Base-by-base conservation (phyloP, 805 yeast genomes). In the Cyberlindnera galapagoensis region DNA sequence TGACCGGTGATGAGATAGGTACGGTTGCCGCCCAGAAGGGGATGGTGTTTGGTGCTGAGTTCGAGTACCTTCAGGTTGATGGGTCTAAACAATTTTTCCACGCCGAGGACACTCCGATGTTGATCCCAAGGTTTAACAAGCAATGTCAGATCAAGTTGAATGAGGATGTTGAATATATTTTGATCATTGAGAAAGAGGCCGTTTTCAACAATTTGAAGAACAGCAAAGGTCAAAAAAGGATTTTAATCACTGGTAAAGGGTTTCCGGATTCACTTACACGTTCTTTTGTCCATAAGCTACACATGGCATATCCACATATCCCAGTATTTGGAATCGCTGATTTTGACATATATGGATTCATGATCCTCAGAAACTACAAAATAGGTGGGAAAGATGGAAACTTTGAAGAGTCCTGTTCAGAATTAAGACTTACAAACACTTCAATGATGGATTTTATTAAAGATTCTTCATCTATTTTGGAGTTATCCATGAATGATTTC, bases 1-100 rank as follows among this genome's bases (percentile, higher is more conserved):
- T 67, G 7, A 45, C 63, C 0, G 52, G 62, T n/a, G 60, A 52
- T 24, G 47, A 55, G 4, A 44, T 80, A 4, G 66, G 67, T 6
- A 65, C 79, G 1, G 60, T 65, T 6, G 74, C 84, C 1, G 66
- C 79, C 1, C 83, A 72, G 44, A 80, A 80, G 47, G 85, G 87
- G 0, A 47, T 78, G 16, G 48, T 76, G 13, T 70, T 42, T 42
- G 72, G 72, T 0, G 48, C 57, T 30, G 17, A 62, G 6, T n/a
- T n/a, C 13, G 3, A 6, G n/a, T n/a, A n/a, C n/a, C n/a, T n/a
- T n/a, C n/a, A n/a, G n/a, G n/a, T n/a, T n/a, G n/a, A n/a, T n/a
- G n/a, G n/a, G n/a, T n/a, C n/a, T n/a, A n/a, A n/a, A n/a, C n/a
- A n/a, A n/a, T n/a, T n/a, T n/a, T n/a, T n/a, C n/a, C n/a, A n/a